Evolutionary conservation across 1,284 basidiomycete genomes (phyloP).

Genomic region (Volvariella surrecta): DNA sequence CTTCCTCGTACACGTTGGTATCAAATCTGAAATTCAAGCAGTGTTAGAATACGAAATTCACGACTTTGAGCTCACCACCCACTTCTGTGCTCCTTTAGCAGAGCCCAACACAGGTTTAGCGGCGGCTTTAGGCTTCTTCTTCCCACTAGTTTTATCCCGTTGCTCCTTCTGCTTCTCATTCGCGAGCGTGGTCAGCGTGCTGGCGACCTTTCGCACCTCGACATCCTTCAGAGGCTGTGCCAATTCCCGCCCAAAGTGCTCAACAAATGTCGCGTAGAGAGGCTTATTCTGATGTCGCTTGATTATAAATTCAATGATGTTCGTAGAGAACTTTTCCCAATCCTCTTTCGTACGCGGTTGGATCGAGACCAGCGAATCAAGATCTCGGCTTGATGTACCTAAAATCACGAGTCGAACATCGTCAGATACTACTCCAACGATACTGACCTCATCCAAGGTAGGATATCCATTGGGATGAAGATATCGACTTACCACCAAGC

Average conservation of each 20-base stretch:
- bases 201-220: slow-evolving; percentile 83
- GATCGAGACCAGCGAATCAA: slow-evolving; percentile 62
- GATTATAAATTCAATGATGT: slow-evolving; percentile 67
- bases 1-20: slow-evolving; percentile 76
- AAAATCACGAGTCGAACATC: slow-evolving; percentile 1
- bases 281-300: slow-evolving; percentile 75
- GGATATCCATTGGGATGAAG: slow-evolving; percentile 1
- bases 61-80: slow-evolving; percentile 19
- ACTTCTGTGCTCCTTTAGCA: slow-evolving; percentile 60
- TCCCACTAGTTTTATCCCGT: slow-evolving; percentile 77
- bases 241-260: slow-evolving; percentile 70
- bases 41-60: slow-evolving; percentile 6
- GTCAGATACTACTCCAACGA: slow-evolving; percentile 4
- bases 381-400: slow-evolving; percentile 61
- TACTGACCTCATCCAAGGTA: too few relatives aligned
- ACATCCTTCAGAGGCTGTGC: slow-evolving; percentile 74
- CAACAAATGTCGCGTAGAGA: slow-evolving; percentile 75
- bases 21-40: slow-evolving; percentile 45
- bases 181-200: slow-evolving; percentile 72
- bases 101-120: slow-evolving; percentile 71
- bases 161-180: slow-evolving; percentile 93
- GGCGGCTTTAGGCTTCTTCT: slow-evolving; percentile 76
- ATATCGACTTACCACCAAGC: slow-evolving; percentile 50
- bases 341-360: slow-evolving; percentile 84
- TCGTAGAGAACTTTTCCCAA: slow-evolving; percentile 63